phyloP scores from a whole-genome alignment of 1,284 basidiomycete species.

The Farysia itapuensis region DNA sequence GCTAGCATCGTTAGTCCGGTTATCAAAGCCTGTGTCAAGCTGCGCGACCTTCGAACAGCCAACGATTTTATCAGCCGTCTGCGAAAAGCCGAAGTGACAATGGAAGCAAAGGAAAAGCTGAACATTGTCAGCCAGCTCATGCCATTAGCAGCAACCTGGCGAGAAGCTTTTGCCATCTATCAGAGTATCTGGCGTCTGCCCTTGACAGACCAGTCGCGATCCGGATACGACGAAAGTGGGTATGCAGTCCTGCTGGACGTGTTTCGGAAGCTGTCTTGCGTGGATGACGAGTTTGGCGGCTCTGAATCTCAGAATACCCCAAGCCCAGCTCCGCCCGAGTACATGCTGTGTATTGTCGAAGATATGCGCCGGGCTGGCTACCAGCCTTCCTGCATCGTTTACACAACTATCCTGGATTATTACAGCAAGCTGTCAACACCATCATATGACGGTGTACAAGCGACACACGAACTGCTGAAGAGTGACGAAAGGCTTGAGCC shows the following conservation, averaged over 20 bases:
- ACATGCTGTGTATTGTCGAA: constrained; percentile 75
- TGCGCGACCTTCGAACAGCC: constrained; percentile 21
- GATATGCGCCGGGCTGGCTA: constrained; percentile 77
- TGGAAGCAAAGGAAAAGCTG: constrained; percentile 8
- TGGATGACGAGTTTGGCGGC: background rate
- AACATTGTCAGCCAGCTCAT: constrained; percentile 14
- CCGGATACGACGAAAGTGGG: constrained; percentile 6
- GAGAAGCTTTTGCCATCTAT: constrained; percentile 35
- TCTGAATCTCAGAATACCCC: background rate
- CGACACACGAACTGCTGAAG: constrained; percentile 75
- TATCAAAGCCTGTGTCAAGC: constrained; percentile 32
- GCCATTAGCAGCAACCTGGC: constrained; percentile 17
- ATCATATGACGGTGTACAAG: constrained; percentile 62
- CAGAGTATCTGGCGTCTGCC: constrained; percentile 8
- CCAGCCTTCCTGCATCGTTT: constrained; percentile 68
- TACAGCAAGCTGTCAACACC: constrained; percentile 56
- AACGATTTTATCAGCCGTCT: constrained; percentile 17
- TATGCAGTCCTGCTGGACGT: constrained; percentile 13
- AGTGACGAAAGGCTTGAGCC: constrained; percentile 75
- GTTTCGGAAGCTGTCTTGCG: constrained; percentile 8
- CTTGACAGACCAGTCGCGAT: background rate
- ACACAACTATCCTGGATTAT: constrained; percentile 71
- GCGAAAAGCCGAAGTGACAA: constrained; percentile 3
- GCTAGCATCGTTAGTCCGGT: constrained; percentile 18
- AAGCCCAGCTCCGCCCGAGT: constrained; percentile 65